phyloP scores from a whole-genome alignment of 352 stramenopile genomes.

The Phytophthora boehmeriae region DNA sequence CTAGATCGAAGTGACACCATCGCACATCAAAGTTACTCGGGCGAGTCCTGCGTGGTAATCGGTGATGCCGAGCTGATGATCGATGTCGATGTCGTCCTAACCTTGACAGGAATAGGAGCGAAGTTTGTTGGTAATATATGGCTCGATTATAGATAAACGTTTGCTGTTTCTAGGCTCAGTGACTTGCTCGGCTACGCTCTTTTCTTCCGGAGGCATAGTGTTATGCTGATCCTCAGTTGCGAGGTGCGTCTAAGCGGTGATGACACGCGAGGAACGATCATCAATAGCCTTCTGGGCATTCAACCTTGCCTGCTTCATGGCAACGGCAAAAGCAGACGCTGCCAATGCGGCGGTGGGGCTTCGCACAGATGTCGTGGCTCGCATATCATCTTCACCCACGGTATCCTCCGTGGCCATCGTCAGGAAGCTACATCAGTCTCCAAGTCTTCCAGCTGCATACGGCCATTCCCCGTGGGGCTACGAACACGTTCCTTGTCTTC shows the following conservation, averaged over 20 bases:
- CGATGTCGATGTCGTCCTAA: too few species aligned
- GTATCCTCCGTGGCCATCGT: conserved; percentile 24
- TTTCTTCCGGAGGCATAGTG: conserved; percentile 5
- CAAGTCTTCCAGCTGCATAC: conserved; percentile 41
- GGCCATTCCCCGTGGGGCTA: conserved; percentile 21
- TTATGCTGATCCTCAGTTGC: neutral
- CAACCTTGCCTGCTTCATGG: conserved; percentile 79
- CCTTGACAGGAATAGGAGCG: conserved; percentile 21
- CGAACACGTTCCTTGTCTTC: conserved; percentile 36
- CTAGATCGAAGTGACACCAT: conserved; percentile 29
- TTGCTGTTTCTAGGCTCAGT: neutral
- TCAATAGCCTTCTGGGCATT: conserved; percentile 72
- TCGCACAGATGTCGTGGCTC: conserved; percentile 26
- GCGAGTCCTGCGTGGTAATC: neutral
- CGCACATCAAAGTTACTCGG: neutral
- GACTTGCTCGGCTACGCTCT: neutral
- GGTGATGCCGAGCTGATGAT: neutral
- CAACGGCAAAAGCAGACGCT: conserved; percentile 71
- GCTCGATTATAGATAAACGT: conserved; percentile 41
- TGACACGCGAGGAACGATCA: conserved; percentile 46
- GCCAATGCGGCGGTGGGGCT: conserved; percentile 53
- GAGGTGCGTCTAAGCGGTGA: conserved; percentile 27
- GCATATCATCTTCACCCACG: conserved; percentile 26
- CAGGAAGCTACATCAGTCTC: conserved; percentile 33
- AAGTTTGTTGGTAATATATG: conserved; percentile 15